A percentile compares a stretch with the other conserved stretches of the same genome.
Evolutionary conservation across 352 stramenopile genomes (phyloP).

Genomic region (Phytophthora pisi): DNA sequence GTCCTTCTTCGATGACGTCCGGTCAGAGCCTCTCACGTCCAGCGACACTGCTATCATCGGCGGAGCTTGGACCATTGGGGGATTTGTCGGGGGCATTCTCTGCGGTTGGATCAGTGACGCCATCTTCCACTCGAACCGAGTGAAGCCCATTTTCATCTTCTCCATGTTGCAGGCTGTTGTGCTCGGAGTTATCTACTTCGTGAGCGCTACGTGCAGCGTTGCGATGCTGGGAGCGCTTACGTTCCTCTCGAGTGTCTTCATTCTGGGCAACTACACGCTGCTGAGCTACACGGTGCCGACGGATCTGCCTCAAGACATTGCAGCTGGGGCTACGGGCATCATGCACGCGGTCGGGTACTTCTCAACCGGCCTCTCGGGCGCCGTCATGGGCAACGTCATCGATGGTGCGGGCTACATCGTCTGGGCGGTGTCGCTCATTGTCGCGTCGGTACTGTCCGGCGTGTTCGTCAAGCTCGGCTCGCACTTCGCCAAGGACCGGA

Average conservation of each 20-base stretch:
- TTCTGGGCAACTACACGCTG: slow-evolving; percentile 79
- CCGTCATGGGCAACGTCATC: slow-evolving; percentile 72
- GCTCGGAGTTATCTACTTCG: slow-evolving; percentile 60
- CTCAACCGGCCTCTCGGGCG: slow-evolving; percentile 65
- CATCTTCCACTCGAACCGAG: slow-evolving; percentile 68
- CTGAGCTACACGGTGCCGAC: slow-evolving; percentile 77
- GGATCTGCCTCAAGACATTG: slow-evolving; percentile 75
- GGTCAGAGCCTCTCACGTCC: slow-evolving; percentile 43
- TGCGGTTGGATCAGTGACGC: slow-evolving; percentile 77
- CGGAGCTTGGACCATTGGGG: slow-evolving; percentile 76
- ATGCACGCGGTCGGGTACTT: slow-evolving; percentile 77
- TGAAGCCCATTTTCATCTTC: slow-evolving; percentile 79
- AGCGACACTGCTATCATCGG: slow-evolving; percentile 68
- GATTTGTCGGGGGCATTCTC: slow-evolving; percentile 71
- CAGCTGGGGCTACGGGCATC: slow-evolving; percentile 62
- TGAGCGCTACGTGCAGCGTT: slow-evolving; percentile 60
- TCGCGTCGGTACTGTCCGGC: slow-evolving; percentile 57
- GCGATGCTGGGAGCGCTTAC: slow-evolving; percentile 55
- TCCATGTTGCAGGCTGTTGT: slow-evolving; percentile 61
- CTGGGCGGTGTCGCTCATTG: slow-evolving; percentile 66
- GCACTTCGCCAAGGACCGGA: slow-evolving; percentile 48
- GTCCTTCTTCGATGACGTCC: slow-evolving; percentile 77
- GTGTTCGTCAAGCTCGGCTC: slow-evolving; percentile 68
- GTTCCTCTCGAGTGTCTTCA: slow-evolving; percentile 72
- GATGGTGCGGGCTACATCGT: slow-evolving; percentile 54